phyloP scores from a whole-genome alignment of 2,329 filamentous ascomycete species.

The Pyrenophora seminiperda region DNA sequence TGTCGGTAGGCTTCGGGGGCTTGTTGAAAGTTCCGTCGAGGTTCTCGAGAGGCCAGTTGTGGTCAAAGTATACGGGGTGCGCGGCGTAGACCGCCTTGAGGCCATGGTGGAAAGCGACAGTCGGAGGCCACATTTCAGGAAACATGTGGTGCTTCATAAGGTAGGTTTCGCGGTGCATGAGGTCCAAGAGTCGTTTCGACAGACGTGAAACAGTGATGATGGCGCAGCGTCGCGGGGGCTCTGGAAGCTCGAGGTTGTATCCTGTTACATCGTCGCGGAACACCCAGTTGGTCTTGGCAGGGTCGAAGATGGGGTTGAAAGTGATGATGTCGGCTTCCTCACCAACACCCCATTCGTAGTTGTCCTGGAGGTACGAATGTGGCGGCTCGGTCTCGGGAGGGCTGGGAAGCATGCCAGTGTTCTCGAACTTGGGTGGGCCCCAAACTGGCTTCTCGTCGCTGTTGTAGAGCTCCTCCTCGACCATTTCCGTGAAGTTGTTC shows the following conservation, averaged over 20 bases:
- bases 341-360: conserved; percentile 76
- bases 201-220: conserved; percentile 78
- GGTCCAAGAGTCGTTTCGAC: conserved; percentile 71
- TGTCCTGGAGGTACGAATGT: conserved; percentile 62
- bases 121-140: conserved; percentile 79
- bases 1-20: conserved; percentile 52
- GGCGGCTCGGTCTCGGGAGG: conserved; percentile 70
- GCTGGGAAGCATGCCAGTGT: conserved; percentile 58
- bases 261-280: conserved; percentile 71
- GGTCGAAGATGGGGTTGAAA: conserved; percentile 80
- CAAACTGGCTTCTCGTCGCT: conserved; percentile 62
- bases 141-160: conserved; percentile 73
- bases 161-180: conserved; percentile 79
- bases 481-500: conserved; percentile 67
- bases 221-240: conserved; percentile 73
- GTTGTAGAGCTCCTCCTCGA: conserved; percentile 64
- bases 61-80: conserved; percentile 79
- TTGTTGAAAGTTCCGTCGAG: conserved; percentile 57
- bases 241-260: conserved; percentile 60
- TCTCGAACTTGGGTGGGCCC: conserved; percentile 61
- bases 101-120: conserved; percentile 74
- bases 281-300: conserved; percentile 73
- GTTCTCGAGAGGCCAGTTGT: conserved; percentile 64
- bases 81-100: conserved; percentile 79
- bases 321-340: conserved; percentile 77